phyloP scores from a whole-genome alignment of 1,284 basidiomycete genomes.

The Earliella scabrosa region DNA sequence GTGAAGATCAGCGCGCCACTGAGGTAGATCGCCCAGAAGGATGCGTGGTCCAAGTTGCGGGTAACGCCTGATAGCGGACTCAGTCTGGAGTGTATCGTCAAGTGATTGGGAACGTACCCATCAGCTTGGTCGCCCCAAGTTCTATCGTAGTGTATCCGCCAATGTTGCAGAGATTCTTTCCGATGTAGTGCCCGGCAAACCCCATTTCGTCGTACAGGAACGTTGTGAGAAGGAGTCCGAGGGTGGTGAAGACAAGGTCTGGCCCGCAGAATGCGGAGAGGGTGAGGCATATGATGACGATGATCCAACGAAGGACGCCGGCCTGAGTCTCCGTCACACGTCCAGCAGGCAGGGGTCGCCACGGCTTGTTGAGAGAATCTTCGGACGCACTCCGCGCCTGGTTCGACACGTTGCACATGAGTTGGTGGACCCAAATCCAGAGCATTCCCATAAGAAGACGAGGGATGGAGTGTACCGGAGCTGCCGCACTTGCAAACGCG shows the following conservation, averaged over 20 bases:
- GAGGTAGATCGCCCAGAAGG: slow-evolving; percentile 31
- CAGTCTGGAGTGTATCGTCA: background rate
- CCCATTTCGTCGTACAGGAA: slow-evolving; percentile 36
- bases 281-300: slow-evolving; percentile 29
- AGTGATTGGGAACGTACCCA: slow-evolving; percentile 27
- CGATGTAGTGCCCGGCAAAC: slow-evolving; percentile 29
- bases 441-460: slow-evolving; percentile 19
- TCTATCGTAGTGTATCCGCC: slow-evolving; percentile 39
- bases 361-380: slow-evolving; percentile 38
- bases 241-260: slow-evolving; percentile 28
- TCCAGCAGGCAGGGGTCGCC: slow-evolving; percentile 39
- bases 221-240: slow-evolving; percentile 31
- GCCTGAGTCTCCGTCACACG: slow-evolving; percentile 33
- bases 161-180: slow-evolving; percentile 38
- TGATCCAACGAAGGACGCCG: slow-evolving; percentile 34
- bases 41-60: slow-evolving; percentile 23
- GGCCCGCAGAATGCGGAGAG: slow-evolving; percentile 29
- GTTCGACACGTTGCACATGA: slow-evolving; percentile 41
- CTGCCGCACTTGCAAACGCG: slow-evolving; percentile 29
- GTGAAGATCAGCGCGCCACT: slow-evolving; percentile 37
- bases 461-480: slow-evolving; percentile 22
- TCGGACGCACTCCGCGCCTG: slow-evolving; percentile 34
- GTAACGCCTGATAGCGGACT: slow-evolving; percentile 12
- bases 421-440: slow-evolving; percentile 39
- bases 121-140: slow-evolving; percentile 34